These are phyloP conservation scores for Capillidium rhysosporum DNA, from an alignment of 371 early-diverging fungal species.

Conservation along the genomic window DNA sequence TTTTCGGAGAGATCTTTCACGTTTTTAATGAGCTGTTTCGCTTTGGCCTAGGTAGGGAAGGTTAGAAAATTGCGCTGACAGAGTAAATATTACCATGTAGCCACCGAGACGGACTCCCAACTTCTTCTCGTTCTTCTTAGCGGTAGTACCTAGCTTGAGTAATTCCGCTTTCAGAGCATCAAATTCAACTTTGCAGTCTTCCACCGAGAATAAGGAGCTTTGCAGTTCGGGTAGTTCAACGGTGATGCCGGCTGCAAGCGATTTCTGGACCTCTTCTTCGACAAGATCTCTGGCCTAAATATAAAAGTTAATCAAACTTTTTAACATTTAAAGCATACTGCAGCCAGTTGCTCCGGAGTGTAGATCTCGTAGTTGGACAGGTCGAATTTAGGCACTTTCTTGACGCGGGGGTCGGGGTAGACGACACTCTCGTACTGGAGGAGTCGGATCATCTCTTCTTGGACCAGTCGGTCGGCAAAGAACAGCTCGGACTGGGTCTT, in stretches of 20 bases:
- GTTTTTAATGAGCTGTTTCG: conserved; percentile 32
- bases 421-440: conserved; percentile 42
- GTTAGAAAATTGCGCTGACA: neutral
- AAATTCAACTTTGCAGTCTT: neutral
- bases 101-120: conserved; percentile 63
- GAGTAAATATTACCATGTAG: conserved; percentile 15
- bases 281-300: conserved; percentile 19
- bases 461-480: conserved; percentile 18
- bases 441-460: conserved; percentile 35
- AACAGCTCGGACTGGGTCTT: neutral
- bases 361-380: conserved; percentile 25
- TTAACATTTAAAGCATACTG: conserved; percentile 4
- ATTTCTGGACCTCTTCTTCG: conserved; percentile 15
- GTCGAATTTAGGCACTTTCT: conserved; percentile 16
- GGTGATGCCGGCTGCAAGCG: conserved; percentile 10
- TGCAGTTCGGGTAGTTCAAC: conserved; percentile 10
- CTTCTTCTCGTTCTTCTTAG: conserved; percentile 72
- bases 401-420: conserved; percentile 39
- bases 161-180: conserved; percentile 44
- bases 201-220: neutral
- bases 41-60: conserved; percentile 19
- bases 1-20: conserved; percentile 35
- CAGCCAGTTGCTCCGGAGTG: conserved; percentile 14
- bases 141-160: conserved; percentile 51
- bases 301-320: neutral